Base-by-base conservation (phyloP, 495 filamentous ascomycete genomes). In the Cudoniella acicularis region DNA sequence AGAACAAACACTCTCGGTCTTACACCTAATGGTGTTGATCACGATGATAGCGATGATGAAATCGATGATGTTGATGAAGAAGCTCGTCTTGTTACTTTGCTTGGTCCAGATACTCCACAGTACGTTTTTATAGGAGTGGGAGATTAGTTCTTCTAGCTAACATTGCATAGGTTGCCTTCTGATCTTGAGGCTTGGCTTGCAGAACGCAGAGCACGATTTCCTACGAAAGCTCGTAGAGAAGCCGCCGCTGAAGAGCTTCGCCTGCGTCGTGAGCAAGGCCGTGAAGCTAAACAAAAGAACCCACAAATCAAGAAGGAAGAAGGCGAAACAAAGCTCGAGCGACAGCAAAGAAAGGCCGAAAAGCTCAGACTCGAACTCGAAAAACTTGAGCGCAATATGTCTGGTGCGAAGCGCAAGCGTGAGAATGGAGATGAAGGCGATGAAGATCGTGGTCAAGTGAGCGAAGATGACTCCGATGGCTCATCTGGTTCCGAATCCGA, bases 101-200 rank as follows among this genome's bases (percentile, higher is more conserved):
- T 67, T 56, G 68, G 66, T 54, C 64, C 68, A 49, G 64, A 67
- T 53, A 68, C 66, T 40, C 64, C 71, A 57, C 55, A 70, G 60
- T 63, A 62, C 49, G 51, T 60, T 18, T 49, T 49, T 62, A 24
- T 59, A 53, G 22, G 16, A 42, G 43, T 52, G 57, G 61, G 50
- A 64, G 61, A 61, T 62, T 67, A 64, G 57, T 62, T 64, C 59
- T 67, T 64, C 55, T 67, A 59, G 61, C 64, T 67, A 64, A 67
- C 64, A 53, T 26, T 61, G 9, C 3, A 43, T 72, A 87, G 75
- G 69, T 82, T 70, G 21, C 68, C 79, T 2, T 73, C 81, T n/a
- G 91, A 95, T 56, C 79, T 96, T 55, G 79, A 81, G 11, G 82
- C 84, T 18, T 96, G 90, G 88, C 84, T 95, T 55, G 84, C 82